phyloP scores from a whole-genome alignment of 2,329 filamentous ascomycete species.

The Penicillium sp. region DNA sequence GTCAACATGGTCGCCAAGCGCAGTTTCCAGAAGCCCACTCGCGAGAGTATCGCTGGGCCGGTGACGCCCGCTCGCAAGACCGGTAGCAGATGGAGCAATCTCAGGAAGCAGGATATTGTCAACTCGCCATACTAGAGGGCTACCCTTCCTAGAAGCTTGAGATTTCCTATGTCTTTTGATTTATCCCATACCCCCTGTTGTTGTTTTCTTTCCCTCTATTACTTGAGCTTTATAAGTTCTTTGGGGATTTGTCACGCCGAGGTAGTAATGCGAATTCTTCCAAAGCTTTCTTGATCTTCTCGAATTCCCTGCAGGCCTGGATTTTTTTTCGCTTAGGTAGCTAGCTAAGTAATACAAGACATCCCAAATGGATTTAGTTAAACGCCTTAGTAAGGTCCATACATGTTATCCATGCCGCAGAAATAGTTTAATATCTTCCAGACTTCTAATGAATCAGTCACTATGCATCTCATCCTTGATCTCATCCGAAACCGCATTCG shows the following conservation, averaged over 20 bases:
- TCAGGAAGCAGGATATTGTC: constrained; percentile 78
- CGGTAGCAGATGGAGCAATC: constrained; percentile 34
- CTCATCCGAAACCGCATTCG: no score
- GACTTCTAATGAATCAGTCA: no score
- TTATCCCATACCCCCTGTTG: constrained; percentile 28
- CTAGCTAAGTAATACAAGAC: constrained; percentile 1
- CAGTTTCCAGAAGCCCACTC: constrained; percentile 77
- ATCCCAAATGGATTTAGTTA: neutral
- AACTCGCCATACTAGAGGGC: constrained; percentile 57
- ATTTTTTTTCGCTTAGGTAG: constrained; percentile 7
- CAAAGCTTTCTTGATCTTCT: constrained; percentile 1
- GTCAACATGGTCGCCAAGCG: constrained; percentile 95
- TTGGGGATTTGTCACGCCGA: neutral
- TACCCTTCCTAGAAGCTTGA: neutral
- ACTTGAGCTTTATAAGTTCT: neutral
- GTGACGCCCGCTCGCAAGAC: constrained; percentile 42
- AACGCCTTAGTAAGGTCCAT: no score
- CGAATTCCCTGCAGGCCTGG: neutral
- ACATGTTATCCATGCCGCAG: no score
- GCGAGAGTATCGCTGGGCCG: constrained; percentile 79
- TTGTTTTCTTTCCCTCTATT: constrained; percentile 10
- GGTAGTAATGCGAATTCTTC: neutral
- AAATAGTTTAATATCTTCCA: no score
- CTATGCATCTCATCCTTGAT: no score
- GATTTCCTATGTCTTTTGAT: neutral